phyloP scores from a whole-genome alignment of 75 land plant genomes.

The Chamaecyparis obtusa region DNA sequence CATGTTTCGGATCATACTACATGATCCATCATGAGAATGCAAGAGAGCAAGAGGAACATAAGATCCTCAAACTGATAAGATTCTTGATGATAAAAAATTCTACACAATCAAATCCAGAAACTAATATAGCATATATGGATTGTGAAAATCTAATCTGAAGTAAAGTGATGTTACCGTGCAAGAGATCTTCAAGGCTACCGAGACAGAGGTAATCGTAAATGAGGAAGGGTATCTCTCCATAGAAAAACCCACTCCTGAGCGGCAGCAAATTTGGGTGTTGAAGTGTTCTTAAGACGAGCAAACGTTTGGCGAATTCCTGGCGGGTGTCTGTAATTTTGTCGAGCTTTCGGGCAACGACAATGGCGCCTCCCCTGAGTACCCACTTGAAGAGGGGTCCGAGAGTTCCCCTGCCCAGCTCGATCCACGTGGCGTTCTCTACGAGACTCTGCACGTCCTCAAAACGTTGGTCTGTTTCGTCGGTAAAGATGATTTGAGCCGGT shows the following conservation, averaged over 20 bases:
- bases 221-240: conserved; percentile 18
- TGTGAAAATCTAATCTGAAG: too few relatives aligned
- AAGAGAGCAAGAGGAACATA: too few relatives aligned
- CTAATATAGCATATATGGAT: too few relatives aligned
- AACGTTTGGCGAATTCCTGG: conserved; percentile 9
- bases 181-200: conserved; percentile 26
- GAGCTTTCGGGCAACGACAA: conserved; percentile 13
- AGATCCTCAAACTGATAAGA: too few relatives aligned
- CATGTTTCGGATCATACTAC: too few relatives aligned
- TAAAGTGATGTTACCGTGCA: conserved; percentile 16
- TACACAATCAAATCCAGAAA: too few relatives aligned
- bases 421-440: conserved; percentile 11
- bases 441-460: conserved; percentile 12
- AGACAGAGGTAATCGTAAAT: conserved; percentile 18
- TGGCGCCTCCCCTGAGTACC: conserved; percentile 15
- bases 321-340: not conserved
- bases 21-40: too few relatives aligned
- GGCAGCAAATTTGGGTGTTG: not conserved
- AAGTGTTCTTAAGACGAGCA: conserved; percentile 8
- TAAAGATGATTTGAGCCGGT: conserved; percentile 13
- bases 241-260: conserved; percentile 16
- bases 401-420: conserved; percentile 21
- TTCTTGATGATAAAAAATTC: too few relatives aligned
- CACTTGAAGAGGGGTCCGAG: conserved; percentile 25
- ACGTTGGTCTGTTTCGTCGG: not conserved